These are phyloP conservation scores for Tricholoma saponaceum DNA, from an alignment of 768 basidiomycete species.

Conservation along the genomic window DNA sequence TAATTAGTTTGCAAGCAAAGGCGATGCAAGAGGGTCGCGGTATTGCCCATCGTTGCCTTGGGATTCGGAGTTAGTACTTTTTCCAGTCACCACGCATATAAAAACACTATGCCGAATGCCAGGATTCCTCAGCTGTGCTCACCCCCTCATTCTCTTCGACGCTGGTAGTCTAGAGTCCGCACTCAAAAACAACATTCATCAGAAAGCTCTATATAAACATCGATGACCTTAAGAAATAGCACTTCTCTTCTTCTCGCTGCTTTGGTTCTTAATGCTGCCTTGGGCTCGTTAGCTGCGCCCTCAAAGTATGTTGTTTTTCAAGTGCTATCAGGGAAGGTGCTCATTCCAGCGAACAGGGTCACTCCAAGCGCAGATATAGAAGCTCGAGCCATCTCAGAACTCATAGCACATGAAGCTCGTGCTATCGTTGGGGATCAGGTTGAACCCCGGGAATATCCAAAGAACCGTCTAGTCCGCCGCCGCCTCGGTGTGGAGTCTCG, in stretches of 20 bases:
- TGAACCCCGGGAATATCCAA: background rate
- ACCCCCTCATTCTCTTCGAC: background rate
- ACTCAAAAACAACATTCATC: background rate
- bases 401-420: background rate
- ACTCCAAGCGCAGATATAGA: background rate
- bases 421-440: background rate
- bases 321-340: background rate
- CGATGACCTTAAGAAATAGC: background rate
- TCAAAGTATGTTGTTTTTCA: background rate
- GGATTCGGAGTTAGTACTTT: slow-evolving; percentile 1
- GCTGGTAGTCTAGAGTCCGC: background rate
- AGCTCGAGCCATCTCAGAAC: background rate
- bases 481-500: background rate
- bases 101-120: background rate
- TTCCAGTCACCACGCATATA: background rate
- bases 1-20: too few relatives aligned
- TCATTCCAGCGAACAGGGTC: background rate
- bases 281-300: background rate
- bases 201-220: background rate
- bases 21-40: too few relatives aligned
- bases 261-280: background rate
- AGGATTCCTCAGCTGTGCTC: background rate
- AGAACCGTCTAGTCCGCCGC: background rate
- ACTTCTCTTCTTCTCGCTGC: background rate
- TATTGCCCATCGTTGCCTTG: slow-evolving; percentile 18